Conservation (phyloP, 108 stramenopile genomes). For the Skeletonema costatum region DNA sequence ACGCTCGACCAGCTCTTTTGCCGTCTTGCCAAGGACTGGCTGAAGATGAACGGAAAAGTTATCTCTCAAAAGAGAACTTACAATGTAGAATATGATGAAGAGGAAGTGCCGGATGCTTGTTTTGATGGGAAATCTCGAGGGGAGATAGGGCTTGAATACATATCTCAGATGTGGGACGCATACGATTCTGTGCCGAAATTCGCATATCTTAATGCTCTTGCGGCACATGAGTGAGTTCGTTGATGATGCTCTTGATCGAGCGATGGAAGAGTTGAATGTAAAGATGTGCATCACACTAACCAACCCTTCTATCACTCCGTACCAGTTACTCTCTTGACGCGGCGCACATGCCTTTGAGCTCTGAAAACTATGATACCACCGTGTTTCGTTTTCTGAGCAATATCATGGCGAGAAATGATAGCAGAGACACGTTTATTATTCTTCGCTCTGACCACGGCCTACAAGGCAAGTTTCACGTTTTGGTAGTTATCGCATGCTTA, state of each 20-base stretch:
- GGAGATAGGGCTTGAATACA: constrained; percentile 38
- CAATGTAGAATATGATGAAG: constrained; percentile 24
- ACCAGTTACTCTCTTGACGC: constrained; percentile 34
- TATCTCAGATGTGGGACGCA: constrained; percentile 50
- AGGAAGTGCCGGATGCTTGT: constrained; percentile 22
- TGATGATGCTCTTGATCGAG: too few species aligned
- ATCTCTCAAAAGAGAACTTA: background rate
- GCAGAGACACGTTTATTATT: constrained; percentile 45
- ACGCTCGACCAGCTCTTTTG: constrained; percentile 46
- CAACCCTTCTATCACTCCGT: background rate
- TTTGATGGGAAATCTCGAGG: constrained; percentile 37
- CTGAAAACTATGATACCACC: constrained; percentile 50
- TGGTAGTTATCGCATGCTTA: too few species aligned
- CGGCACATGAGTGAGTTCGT: constrained; percentile 45
- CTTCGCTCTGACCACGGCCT: constrained; percentile 59
- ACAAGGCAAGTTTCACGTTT: constrained; percentile 22
- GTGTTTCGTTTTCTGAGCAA: constrained; percentile 33
- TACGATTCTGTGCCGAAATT: constrained; percentile 50
- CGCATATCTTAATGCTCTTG: constrained; percentile 60
- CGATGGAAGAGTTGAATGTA: too few species aligned
- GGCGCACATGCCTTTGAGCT: constrained; percentile 27
- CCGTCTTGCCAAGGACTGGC: constrained; percentile 13
- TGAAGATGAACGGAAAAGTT: constrained; percentile 15
- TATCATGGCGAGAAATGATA: constrained; percentile 32
- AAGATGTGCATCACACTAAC: too few species aligned